Conservation (phyloP, 495 filamentous ascomycete genomes). For the Amphirosellinia nigrospora region DNA sequence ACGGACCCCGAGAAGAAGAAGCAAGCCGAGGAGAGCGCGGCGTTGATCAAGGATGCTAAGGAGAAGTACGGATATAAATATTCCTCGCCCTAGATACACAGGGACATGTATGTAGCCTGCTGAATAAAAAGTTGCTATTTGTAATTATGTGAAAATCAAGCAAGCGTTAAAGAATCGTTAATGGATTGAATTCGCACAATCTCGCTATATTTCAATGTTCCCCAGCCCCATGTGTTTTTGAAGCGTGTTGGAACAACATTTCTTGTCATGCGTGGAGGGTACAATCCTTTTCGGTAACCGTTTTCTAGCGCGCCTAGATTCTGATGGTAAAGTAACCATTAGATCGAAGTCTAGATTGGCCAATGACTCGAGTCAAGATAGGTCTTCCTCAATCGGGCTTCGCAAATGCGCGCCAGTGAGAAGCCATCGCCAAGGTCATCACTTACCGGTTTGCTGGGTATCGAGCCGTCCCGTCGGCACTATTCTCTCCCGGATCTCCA, state of each 20-base stretch:
- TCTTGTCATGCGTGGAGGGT: too few species aligned
- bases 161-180: background rate
- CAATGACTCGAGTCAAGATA: background rate
- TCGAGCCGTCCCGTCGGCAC: slow-evolving; percentile 29
- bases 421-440: slow-evolving; percentile 35
- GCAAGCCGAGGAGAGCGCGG: slow-evolving; percentile 28
- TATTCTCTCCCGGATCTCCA: slow-evolving; percentile 38
- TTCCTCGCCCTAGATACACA: slow-evolving; percentile 36
- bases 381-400: background rate
- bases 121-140: background rate
- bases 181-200: too few species aligned
- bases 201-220: too few species aligned
- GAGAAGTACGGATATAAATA: slow-evolving; percentile 49
- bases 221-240: too few species aligned
- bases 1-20: slow-evolving; percentile 38
- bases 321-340: too few species aligned
- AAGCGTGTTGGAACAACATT: too few species aligned
- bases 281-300: too few species aligned
- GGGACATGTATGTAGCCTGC: background rate
- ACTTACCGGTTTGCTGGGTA: slow-evolving; percentile 6
- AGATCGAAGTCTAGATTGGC: slow-evolving; percentile 5
- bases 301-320: too few species aligned
- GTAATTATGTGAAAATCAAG: background rate
- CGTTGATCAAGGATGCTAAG: slow-evolving; percentile 39
- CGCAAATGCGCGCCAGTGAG: slow-evolving; percentile 36